Conservation (phyloP, 257 asterid species). For the Lantana camara region DNA sequence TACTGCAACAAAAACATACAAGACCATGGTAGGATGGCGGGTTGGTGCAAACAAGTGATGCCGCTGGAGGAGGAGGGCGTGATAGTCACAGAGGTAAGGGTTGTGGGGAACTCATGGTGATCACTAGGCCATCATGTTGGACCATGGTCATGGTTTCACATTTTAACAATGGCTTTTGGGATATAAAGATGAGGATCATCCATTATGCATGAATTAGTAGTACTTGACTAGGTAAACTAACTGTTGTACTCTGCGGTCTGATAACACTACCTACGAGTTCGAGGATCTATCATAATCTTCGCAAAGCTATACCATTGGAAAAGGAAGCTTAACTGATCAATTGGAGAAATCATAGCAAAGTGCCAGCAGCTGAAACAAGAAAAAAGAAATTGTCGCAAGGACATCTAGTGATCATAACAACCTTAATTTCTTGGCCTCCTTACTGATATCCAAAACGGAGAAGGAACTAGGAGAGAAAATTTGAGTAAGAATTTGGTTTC, state of each 20-base stretch:
- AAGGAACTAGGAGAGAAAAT: slow-evolving; percentile 8
- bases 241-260: not conserved
- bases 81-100: not conserved
- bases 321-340: slow-evolving; percentile 23
- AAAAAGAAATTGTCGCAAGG: slow-evolving; percentile 1
- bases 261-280: slow-evolving; percentile 4
- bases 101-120: too few species aligned
- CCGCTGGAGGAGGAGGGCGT: not conserved
- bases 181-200: slow-evolving; percentile 22
- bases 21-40: not conserved
- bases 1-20: not conserved
- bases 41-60: slow-evolving; percentile 9
- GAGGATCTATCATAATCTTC: slow-evolving; percentile 3
- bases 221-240: not conserved
- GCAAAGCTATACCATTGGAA: slow-evolving; percentile 13
- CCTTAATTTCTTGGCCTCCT: not conserved
- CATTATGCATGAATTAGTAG: not conserved
- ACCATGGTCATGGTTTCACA: slow-evolving; percentile 21
- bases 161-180: slow-evolving; percentile 9
- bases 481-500: not conserved
- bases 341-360: slow-evolving; percentile 13
- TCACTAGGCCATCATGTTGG: not conserved
- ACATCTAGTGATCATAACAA: slow-evolving; percentile 16
- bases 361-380: slow-evolving; percentile 6
- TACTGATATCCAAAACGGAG: slow-evolving; percentile 17